These are phyloP conservation scores for Fusarium foetens DNA, from an alignment of 2,329 filamentous ascomycete species.

Conservation along the genomic window DNA sequence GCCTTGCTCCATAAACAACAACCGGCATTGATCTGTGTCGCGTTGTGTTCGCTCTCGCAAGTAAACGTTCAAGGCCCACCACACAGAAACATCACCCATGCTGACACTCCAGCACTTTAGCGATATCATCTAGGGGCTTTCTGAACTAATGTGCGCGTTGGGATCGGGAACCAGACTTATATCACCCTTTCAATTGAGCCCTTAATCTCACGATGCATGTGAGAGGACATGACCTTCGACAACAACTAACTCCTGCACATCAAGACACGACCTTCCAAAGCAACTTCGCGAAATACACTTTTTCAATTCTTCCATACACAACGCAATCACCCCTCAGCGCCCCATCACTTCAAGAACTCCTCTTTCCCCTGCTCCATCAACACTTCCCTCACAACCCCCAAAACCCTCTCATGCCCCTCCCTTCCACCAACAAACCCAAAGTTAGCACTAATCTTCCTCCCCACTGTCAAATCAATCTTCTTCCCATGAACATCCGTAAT, in stretches of 20 bases:
- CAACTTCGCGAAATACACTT: background rate
- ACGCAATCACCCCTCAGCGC: accelerated
- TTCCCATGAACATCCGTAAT: conserved; percentile 65
- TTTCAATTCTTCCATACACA: background rate
- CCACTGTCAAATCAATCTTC: conserved; percentile 60
- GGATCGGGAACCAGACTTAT: accelerated
- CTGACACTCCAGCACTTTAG: too few species aligned
- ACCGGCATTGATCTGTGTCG: background rate
- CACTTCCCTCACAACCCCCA: conserved; percentile 81
- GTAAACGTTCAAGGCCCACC: background rate
- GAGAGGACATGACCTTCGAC: background rate
- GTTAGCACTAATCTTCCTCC: conserved; percentile 61
- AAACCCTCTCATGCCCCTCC: conserved; percentile 54
- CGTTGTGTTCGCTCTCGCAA: background rate
- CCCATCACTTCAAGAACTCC: conserved; percentile 29
- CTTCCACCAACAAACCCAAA: conserved; percentile 68
- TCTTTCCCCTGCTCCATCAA: conserved; percentile 56
- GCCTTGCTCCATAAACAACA: accelerated
- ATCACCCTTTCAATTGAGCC: background rate
- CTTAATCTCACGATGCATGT: background rate
- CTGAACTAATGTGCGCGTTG: accelerated
- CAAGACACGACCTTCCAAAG: background rate
- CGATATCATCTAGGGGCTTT: background rate
- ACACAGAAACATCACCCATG: background rate
- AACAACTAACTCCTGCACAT: accelerated